Evolutionary conservation across 2,329 filamentous ascomycete genomes (phyloP).

Genomic region (Ophiostoma piceae): DNA sequence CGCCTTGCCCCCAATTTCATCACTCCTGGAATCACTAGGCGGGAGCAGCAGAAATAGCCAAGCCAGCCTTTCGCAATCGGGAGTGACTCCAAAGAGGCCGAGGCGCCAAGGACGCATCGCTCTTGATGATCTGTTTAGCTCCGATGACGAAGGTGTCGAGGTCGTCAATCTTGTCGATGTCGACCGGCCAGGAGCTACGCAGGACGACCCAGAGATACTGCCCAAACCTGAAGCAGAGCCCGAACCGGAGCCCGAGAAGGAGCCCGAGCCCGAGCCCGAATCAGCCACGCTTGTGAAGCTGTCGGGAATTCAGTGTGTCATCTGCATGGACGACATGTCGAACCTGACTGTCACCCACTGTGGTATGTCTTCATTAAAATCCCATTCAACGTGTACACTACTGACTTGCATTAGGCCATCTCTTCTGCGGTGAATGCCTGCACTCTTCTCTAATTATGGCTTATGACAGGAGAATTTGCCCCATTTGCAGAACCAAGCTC

Average conservation of each 20-base stretch:
- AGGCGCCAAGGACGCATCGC: conserved; percentile 1
- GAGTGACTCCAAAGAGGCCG: conserved; percentile 17
- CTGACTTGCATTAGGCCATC: conserved; percentile 47
- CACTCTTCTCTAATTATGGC: conserved; percentile 56
- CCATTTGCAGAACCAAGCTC: conserved; percentile 58
- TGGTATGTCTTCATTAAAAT: conserved; percentile 44
- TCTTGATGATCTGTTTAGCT: conserved; percentile 20
- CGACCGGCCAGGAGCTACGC: conserved; percentile 21
- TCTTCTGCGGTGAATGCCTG: conserved; percentile 60
- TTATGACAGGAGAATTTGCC: conserved; percentile 52
- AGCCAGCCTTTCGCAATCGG: conserved; percentile 8
- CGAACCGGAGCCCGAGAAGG: background rate
- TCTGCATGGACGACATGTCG: conserved; percentile 60
- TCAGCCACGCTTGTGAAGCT: conserved; percentile 44
- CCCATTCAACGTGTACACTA: background rate
- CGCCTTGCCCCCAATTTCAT: background rate
- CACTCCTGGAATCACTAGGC: conserved; percentile 13
- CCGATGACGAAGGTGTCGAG: conserved; percentile 31
- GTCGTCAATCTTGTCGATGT: conserved; percentile 36
- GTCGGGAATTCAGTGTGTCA: conserved; percentile 57
- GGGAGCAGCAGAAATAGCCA: conserved; percentile 9
- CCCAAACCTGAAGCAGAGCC: background rate
- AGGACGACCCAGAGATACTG: background rate
- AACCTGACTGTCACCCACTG: conserved; percentile 60
- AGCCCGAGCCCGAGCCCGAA: background rate